These are phyloP conservation scores for Botrytis cinerea DNA, from an alignment of 2,329 filamentous ascomycete species.

Conservation along the genomic window DNA sequence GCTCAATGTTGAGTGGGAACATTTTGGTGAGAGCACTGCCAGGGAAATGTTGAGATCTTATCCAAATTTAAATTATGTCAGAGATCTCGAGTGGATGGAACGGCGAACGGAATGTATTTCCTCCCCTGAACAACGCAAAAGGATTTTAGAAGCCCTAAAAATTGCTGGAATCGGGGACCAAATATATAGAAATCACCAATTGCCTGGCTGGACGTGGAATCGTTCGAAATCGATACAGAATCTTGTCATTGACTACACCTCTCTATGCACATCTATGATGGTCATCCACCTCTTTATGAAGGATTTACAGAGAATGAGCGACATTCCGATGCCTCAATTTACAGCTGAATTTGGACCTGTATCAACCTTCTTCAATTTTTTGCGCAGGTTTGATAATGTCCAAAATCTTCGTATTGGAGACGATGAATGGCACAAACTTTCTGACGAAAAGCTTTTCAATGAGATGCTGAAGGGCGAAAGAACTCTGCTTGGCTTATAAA, in stretches of 20 bases:
- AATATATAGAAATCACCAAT: neutral
- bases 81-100: neutral
- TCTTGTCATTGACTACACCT: neutral
- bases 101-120: rapidly evolving
- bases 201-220: neutral
- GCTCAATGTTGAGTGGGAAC: rapidly evolving
- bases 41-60: neutral
- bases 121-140: neutral
- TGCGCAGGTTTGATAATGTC: neutral
- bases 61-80: neutral
- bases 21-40: rapidly evolving
- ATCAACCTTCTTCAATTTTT: neutral
- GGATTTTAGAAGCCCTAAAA: too few relatives aligned
- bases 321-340: neutral
- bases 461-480: neutral
- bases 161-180: neutral
- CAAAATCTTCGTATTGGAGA: neutral
- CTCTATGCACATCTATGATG: neutral
- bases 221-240: neutral
- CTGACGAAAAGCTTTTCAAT: neutral
- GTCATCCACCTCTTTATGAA: neutral
- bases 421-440: neutral
- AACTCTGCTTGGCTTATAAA: neutral
- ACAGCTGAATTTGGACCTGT: neutral
- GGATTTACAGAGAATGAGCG: too few relatives aligned